Percentiles rank a stretch among this genome's conserved stretches.
phyloP scores from a whole-genome alignment of 257 asterid species.

The Galeopsis tetrahit region DNA sequence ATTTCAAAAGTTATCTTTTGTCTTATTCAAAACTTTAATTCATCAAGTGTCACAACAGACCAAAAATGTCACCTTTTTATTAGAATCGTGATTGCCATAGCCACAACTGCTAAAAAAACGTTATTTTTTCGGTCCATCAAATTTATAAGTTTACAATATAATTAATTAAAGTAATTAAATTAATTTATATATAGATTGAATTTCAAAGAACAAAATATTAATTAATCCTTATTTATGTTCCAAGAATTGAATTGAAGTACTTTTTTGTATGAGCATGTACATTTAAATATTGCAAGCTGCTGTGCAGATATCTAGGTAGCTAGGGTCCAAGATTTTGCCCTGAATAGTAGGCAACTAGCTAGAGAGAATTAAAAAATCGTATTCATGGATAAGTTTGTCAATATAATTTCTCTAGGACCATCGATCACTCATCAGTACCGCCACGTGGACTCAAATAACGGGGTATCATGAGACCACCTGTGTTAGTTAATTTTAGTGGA shows the following conservation, averaged over 20 bases:
- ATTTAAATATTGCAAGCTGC: background rate
- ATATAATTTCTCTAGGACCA: constrained; percentile 8
- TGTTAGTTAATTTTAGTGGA: too few species aligned
- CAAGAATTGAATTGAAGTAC: background rate
- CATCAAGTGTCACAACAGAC: background rate
- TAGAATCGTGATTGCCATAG: too few species aligned
- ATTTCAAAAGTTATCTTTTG: constrained; percentile 11
- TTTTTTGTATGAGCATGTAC: background rate
- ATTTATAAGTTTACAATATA: too few species aligned
- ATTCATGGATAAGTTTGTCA: background rate
- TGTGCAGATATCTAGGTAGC: background rate
- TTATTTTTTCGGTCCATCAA: too few species aligned
- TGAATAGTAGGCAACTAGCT: constrained; percentile 14
- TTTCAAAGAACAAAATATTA: too few species aligned
- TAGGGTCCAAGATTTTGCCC: constrained; percentile 8
- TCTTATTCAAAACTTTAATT: background rate
- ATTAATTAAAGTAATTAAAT: too few species aligned
- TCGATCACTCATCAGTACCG: background rate
- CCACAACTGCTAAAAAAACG: background rate
- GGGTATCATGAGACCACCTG: too few species aligned
- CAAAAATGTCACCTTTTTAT: too few species aligned
- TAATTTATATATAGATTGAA: too few species aligned
- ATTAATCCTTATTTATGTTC: background rate
- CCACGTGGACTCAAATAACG: background rate
- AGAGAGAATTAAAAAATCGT: background rate